Evolutionary conservation across 352 stramenopile genomes (phyloP).

Genomic region (Albugo laibachii): DNA sequence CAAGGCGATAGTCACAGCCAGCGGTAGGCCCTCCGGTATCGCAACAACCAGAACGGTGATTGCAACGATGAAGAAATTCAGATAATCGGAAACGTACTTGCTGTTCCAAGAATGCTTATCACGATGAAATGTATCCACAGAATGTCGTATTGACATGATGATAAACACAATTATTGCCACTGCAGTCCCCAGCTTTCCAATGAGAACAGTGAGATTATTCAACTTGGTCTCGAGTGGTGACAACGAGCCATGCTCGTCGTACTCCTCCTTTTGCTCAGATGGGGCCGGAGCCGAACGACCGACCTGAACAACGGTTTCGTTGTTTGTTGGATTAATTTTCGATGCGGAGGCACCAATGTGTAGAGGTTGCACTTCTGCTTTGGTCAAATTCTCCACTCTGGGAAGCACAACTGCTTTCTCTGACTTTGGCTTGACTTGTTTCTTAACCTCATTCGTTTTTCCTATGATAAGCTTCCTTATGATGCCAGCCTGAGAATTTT

Average conservation of each 20-base stretch:
- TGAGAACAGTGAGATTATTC: constrained; percentile 36
- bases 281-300: constrained; percentile 4
- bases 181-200: constrained; percentile 38
- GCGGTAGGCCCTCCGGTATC: constrained; percentile 80
- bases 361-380: too few species aligned
- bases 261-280: not conserved
- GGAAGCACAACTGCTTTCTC: too few species aligned
- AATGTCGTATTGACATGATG: constrained; percentile 26
- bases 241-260: constrained; percentile 1
- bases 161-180: constrained; percentile 45
- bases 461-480: constrained; percentile 35
- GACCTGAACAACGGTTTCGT: not conserved
- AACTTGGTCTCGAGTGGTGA: constrained; percentile 63
- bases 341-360: not conserved
- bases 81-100: constrained; percentile 19
- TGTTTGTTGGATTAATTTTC: not conserved
- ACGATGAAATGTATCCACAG: constrained; percentile 31
- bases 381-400: too few species aligned
- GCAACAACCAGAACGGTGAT: constrained; percentile 69
- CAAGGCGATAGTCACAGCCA: constrained; percentile 80
- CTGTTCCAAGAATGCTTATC: constrained; percentile 16
- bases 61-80: constrained; percentile 75
- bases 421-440: not conserved
- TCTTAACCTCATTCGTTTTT: constrained; percentile 2
- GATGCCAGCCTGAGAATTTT: constrained; percentile 66